Base-by-base conservation (phyloP, 768 basidiomycete species). In the Lactarius sp. region DNA sequence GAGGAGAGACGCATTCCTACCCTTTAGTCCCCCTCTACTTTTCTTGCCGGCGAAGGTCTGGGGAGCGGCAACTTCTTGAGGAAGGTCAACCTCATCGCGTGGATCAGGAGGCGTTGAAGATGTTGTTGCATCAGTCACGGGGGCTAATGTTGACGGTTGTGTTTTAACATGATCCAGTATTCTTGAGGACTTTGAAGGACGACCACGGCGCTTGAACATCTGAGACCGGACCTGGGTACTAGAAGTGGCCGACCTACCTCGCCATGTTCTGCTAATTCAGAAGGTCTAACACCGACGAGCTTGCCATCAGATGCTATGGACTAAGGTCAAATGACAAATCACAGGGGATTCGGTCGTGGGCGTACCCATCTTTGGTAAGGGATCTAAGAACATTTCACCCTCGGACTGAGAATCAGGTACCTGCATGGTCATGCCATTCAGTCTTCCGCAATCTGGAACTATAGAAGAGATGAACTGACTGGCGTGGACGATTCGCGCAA, bases 381-480 rank as follows among this genome's bases (percentile, higher is more conserved):
- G 7, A 4, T 39, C 42, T 18, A 52, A 4, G 16, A 52, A 54
- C 18, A 65, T n/a, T 46, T 60, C 64, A 34, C 42, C 50, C 42
- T 56, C 59, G 6, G 57, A 46, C 16, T 59, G 52, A 46, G 64
- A 65, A 60, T 65, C 64, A 34, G 64, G 64, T 39, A 65, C 49
- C 64, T 65, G 49, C n/a, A 22, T 18, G 27, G 10, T 12, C 39
- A 22, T 13, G 27, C 6, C 41, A 55, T 47, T 50, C 33, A 47
- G 37, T 41, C 36, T 13, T 50, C 13, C 9, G 0, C 12, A n/a
- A 34, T 22, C 18, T 50, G 49, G 27, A 31, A 27, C 13, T 13
- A 37, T 18, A 37, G n/a, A 8, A 46, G n/a, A 57, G 27, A 33
- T 31, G 34, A 18, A 60, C 64, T 65, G 12, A 65, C 64, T 16